A percentile compares a stretch with the other conserved stretches of the same genome.
Evolutionary conservation across 495 filamentous ascomycete genomes (phyloP).

Genomic region (Podospora pseudocomata): DNA sequence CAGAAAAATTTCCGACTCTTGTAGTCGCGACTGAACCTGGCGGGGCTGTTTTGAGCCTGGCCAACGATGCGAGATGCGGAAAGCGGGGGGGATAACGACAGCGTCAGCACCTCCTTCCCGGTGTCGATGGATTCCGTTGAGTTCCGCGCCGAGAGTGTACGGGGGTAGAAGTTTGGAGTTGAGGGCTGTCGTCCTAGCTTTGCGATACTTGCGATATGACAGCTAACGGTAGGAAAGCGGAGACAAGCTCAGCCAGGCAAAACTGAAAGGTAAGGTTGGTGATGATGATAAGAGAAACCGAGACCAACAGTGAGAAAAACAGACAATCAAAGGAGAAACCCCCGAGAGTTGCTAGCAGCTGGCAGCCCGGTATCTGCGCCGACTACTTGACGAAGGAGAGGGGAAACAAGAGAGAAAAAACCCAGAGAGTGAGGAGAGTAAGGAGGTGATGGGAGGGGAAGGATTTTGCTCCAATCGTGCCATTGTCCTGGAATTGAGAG

Average conservation of each 20-base stretch:
- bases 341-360: conserved; percentile 46
- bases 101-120: not conserved
- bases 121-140: not conserved
- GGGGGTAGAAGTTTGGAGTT: not conserved
- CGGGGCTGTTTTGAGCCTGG: not conserved
- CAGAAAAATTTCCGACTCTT: not conserved
- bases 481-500: conserved; percentile 25
- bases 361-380: conserved; percentile 28
- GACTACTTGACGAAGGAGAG: conserved; percentile 28
- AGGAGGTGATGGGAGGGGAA: conserved; percentile 27
- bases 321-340: conserved; percentile 39
- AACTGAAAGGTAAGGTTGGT: not conserved
- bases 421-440: conserved; percentile 10
- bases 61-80: not conserved
- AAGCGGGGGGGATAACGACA: not conserved
- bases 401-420: conserved; percentile 22
- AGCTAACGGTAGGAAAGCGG: not conserved
- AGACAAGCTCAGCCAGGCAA: not conserved
- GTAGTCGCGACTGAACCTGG: not conserved
- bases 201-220: not conserved
- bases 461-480: conserved; percentile 32
- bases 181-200: not conserved
- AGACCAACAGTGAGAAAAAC: conserved; percentile 22
- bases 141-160: not conserved
- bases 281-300: conserved; percentile 9